phyloP scores from a whole-genome alignment of 495 filamentous ascomycete species.

The Penicillium paradoxum region DNA sequence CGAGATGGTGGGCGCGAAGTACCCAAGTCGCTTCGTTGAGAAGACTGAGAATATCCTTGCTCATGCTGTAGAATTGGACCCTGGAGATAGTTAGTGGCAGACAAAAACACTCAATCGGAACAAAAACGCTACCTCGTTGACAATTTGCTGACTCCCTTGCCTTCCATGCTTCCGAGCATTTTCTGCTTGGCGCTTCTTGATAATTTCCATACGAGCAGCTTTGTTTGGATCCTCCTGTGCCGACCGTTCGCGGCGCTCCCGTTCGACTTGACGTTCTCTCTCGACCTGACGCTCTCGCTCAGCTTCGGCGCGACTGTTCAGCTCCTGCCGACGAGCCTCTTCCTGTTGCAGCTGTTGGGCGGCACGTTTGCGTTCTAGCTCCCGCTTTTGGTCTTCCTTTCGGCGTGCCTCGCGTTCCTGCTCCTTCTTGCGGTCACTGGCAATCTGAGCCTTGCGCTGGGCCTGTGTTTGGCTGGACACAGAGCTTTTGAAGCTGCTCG shows the following conservation, averaged over 20 bases:
- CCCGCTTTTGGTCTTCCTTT: conserved; percentile 72
- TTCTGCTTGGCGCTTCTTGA: conserved; percentile 58
- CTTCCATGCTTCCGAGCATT: conserved; percentile 59
- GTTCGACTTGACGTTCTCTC: conserved; percentile 22
- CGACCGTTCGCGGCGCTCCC: conserved; percentile 41
- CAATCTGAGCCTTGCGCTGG: conserved; percentile 54
- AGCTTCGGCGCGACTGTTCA: conserved; percentile 42
- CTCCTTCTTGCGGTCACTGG: conserved; percentile 73
- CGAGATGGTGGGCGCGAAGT: conserved; percentile 48
- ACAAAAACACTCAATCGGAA: not conserved
- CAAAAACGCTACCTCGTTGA: conserved; percentile 37
- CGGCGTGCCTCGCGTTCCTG: conserved; percentile 68
- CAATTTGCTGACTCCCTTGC: conserved; percentile 43
- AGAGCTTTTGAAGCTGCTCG: conserved; percentile 64
- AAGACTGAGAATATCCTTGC: conserved; percentile 26
- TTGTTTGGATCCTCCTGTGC: conserved; percentile 57
- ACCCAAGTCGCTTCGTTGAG: conserved; percentile 47
- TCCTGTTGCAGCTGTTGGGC: conserved; percentile 51
- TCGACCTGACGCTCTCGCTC: conserved; percentile 35
- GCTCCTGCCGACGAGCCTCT: conserved; percentile 44
- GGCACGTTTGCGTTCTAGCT: conserved; percentile 70
- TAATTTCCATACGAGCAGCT: conserved; percentile 63
- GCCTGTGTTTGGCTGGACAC: conserved; percentile 49
- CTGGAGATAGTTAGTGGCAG: conserved; percentile 11
- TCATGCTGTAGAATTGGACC: conserved; percentile 38